A percentile compares a stretch with the other conserved stretches of the same genome.
These are phyloP conservation scores for Ballota nigra DNA, from an alignment of 257 asterid species.

Conservation along the genomic window DNA sequence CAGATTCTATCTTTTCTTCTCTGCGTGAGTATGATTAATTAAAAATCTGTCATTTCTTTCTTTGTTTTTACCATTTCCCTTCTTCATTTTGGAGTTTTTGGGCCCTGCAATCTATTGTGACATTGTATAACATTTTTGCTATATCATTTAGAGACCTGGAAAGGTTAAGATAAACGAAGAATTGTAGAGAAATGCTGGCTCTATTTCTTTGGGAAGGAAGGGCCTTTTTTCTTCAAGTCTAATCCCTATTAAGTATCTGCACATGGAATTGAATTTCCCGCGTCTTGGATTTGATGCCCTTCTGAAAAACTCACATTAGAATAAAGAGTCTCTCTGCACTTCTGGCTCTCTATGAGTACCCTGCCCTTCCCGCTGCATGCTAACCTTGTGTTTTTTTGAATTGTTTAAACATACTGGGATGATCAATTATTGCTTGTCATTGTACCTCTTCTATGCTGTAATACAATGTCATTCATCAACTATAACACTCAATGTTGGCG, in stretches of 20 bases:
- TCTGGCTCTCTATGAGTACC: not conserved
- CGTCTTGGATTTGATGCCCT: not conserved
- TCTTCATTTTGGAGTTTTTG: not conserved
- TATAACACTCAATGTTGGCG: not conserved
- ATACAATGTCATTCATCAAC: not conserved
- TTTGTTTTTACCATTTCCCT: not conserved
- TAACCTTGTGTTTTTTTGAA: not conserved
- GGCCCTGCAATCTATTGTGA: not conserved
- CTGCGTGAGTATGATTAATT: not conserved
- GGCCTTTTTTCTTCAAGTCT: not conserved
- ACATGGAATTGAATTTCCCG: not conserved
- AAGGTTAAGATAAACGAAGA: no score
- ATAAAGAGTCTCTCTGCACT: not conserved
- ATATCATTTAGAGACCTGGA: not conserved
- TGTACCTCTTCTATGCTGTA: not conserved
- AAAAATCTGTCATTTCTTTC: not conserved
- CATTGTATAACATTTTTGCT: not conserved
- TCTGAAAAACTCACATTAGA: not conserved
- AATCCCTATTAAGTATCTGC: not conserved
- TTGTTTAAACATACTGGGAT: not conserved
- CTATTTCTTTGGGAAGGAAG: not conserved
- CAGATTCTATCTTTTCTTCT: slow-evolving; percentile 20
- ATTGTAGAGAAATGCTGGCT: no score
- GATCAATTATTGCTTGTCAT: not conserved
- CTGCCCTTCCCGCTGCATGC: not conserved